Conservation (phyloP, 495 filamentous ascomycete species). For the Penicillium ochrochloron region DNA sequence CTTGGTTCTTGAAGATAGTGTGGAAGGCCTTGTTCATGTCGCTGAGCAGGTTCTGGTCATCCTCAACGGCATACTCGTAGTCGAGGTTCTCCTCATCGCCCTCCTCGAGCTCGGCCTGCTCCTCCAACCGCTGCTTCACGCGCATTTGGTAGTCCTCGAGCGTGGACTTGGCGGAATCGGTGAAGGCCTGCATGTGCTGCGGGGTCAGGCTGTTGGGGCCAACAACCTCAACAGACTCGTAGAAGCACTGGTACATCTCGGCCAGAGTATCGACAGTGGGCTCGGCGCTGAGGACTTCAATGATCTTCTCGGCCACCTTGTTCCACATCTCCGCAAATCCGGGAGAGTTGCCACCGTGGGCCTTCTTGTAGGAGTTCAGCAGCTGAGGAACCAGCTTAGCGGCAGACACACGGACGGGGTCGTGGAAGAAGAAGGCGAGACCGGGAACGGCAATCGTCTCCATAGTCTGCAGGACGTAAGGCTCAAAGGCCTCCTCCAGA, state of each 20-base stretch:
- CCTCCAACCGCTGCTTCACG: constrained; percentile 78
- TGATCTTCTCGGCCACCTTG: constrained; percentile 82
- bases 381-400: constrained; percentile 95
- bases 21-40: constrained; percentile 99
- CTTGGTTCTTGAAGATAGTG: constrained; percentile 96
- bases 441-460: constrained; percentile 94
- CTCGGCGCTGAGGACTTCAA: constrained; percentile 93
- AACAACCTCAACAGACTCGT: constrained; percentile 95
- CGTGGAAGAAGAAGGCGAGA: constrained; percentile 98
- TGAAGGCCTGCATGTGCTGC: constrained; percentile 83
- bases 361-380: constrained; percentile 90
- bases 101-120: constrained; percentile 76
- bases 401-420: constrained; percentile 93
- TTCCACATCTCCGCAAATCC: constrained; percentile 82
- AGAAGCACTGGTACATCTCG: constrained; percentile 99
- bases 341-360: constrained; percentile 74
- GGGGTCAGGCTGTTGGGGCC: constrained; percentile 78
- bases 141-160: constrained; percentile 91
- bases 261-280: constrained; percentile 95
- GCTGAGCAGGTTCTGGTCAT: constrained; percentile 93
- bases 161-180: constrained; percentile 78
- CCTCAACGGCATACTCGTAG: constrained; percentile 82
- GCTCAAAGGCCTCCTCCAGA: constrained; percentile 87
- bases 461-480: constrained; percentile 91
- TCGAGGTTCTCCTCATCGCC: constrained; percentile 78